These are phyloP conservation scores for Pythium graminicola DNA, from an alignment of 352 stramenopile genomes.

Conservation along the genomic window DNA sequence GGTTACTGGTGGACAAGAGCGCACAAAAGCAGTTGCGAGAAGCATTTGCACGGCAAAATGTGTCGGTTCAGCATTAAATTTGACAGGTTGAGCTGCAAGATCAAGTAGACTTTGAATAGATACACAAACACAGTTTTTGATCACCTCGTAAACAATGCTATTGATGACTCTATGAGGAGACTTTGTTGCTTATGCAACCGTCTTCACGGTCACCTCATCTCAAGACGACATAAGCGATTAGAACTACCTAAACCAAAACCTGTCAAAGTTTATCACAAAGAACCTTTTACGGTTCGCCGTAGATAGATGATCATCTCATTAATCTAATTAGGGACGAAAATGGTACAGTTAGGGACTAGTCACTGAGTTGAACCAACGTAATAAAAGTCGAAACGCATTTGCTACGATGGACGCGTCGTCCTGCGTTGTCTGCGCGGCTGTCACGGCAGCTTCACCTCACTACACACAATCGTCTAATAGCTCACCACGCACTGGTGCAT, in stretches of 20 bases:
- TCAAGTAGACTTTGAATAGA: neutral
- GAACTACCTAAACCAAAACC: no score
- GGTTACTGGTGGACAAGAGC: slow-evolving; percentile 46
- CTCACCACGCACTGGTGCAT: no score
- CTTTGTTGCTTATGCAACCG: no score
- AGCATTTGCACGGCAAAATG: slow-evolving; percentile 5
- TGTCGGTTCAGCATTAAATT: slow-evolving; percentile 1
- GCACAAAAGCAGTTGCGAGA: slow-evolving; percentile 38
- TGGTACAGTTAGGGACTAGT: neutral
- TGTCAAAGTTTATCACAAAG: no score
- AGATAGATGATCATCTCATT: neutral
- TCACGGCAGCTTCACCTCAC: neutral
- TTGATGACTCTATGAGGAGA: no score
- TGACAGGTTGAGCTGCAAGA: no score
- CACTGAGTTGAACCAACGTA: neutral
- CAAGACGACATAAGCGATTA: no score
- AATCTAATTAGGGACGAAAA: slow-evolving; percentile 3
- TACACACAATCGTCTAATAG: slow-evolving; percentile 4
- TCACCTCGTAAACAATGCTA: no score
- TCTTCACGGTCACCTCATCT: no score
- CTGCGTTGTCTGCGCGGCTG: slow-evolving; percentile 15
- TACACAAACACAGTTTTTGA: slow-evolving; percentile 4
- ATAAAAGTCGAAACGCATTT: neutral
- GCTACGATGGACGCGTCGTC: neutral
- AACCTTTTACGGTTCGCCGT: no score